Evolutionary conservation across 75 land plant genomes (phyloP), one percentile per base, ranked within the genome.

Genomic region (Cunninghamia lanceolata): DNA sequence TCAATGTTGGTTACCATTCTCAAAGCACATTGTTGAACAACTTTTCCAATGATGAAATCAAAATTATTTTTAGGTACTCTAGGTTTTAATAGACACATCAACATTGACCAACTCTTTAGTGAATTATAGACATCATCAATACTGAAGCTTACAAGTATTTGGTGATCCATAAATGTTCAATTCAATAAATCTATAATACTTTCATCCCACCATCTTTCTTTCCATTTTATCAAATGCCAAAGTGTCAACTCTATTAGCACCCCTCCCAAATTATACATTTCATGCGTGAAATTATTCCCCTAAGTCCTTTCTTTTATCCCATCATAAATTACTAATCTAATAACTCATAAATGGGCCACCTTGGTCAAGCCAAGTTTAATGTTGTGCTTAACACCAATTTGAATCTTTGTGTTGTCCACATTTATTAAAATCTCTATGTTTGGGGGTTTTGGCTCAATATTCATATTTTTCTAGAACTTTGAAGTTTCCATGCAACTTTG

Each of bases 301-400:
- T n/a, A n/a, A n/a, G n/a, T n/a, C n/a, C n/a, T n/a, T n/a, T n/a
- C n/a, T n/a, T n/a, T n/a, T 79, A 88, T 95, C n/a, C 88, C 94
- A 81, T 95, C 95, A 89, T 96, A 88, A 96, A 95, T 66, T 96
- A 95, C 70, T 94, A 96, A 74, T 93, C 97, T n/a, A n/a, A n/a
- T n/a, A n/a, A n/a, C n/a, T n/a, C n/a, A n/a, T n/a, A n/a, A n/a
- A n/a, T n/a, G n/a, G n/a, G n/a, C n/a, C n/a, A n/a, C n/a, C n/a
- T n/a, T n/a, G n/a, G n/a, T n/a, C n/a, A n/a, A n/a, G n/a, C n/a
- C n/a, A n/a, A n/a, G n/a, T n/a, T n/a, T n/a, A n/a, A n/a, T n/a
- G n/a, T n/a, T n/a, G n/a, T n/a, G n/a, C n/a, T n/a, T n/a, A n/a
- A n/a, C n/a, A n/a, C n/a, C n/a, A n/a, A n/a, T n/a, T n/a, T n/a